These are phyloP conservation scores for Draba incana DNA, from an alignment of 345 rosid genomes.

Conservation along the genomic window DNA sequence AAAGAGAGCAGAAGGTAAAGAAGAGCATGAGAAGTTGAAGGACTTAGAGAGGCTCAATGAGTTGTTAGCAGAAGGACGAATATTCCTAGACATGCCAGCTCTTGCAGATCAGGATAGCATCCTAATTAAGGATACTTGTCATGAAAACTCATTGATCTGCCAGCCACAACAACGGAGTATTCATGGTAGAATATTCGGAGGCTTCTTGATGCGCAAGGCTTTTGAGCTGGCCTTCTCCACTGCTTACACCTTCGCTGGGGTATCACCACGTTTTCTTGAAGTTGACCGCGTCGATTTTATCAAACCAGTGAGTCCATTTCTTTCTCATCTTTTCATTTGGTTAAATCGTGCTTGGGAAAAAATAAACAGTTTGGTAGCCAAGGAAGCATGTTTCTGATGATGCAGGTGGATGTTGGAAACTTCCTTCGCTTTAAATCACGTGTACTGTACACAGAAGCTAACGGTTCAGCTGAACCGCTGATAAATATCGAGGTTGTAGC, in stretches of 20 bases:
- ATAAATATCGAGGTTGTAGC: slow-evolving; percentile 83
- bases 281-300: slow-evolving; percentile 90
- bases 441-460: slow-evolving; percentile 70
- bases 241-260: slow-evolving; percentile 88
- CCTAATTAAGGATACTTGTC: slow-evolving; percentile 66
- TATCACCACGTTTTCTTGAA: slow-evolving; percentile 73
- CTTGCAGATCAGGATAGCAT: slow-evolving; percentile 89
- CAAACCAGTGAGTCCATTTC: slow-evolving; percentile 63
- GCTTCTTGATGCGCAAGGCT: slow-evolving; percentile 87
- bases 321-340: background rate
- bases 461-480: slow-evolving; percentile 54
- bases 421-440: slow-evolving; percentile 89
- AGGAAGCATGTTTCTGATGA: background rate
- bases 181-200: slow-evolving; percentile 87
- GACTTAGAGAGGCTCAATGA: slow-evolving; percentile 58
- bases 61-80: slow-evolving; percentile 76
- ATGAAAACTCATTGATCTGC: slow-evolving; percentile 75
- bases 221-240: slow-evolving; percentile 83
- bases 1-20: slow-evolving; percentile 50
- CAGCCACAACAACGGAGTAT: slow-evolving; percentile 89
- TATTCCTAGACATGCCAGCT: slow-evolving; percentile 91
- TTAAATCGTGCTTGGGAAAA: background rate
- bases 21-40: slow-evolving; percentile 38
- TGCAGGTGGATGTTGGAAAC: slow-evolving; percentile 85
- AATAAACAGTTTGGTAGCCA: background rate